Percentiles rank a stretch among this genome's conserved stretches.
These are phyloP conservation scores for Candida broadrunensis DNA, from an alignment of 805 yeast species.

Conservation along the genomic window DNA sequence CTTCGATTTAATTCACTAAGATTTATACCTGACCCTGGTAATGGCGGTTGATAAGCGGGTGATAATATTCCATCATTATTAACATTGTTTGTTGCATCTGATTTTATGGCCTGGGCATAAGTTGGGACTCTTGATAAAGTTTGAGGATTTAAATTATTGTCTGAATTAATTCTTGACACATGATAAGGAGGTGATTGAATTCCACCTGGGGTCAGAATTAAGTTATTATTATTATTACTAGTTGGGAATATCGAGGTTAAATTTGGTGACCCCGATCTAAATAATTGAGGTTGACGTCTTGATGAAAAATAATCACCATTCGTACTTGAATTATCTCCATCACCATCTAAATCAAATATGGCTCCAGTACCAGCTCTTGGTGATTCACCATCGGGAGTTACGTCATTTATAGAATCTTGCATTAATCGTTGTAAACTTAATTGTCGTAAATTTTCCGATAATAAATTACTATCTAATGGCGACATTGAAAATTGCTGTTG, in stretches of 20 bases:
- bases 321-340: slow-evolving; percentile 6
- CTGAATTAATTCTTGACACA: slow-evolving; percentile 59
- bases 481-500: slow-evolving; percentile 31
- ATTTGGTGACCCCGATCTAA: slow-evolving; percentile 3
- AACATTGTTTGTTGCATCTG: slow-evolving; percentile 44
- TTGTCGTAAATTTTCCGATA: slow-evolving; percentile 51
- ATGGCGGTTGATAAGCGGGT: slow-evolving; percentile 66
- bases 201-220: slow-evolving; percentile 34
- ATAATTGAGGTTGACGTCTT: slow-evolving; percentile 7
- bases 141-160: slow-evolving; percentile 9
- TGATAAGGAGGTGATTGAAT: slow-evolving; percentile 51
- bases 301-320: slow-evolving; percentile 32
- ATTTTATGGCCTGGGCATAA: slow-evolving; percentile 71
- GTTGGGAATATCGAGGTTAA: slow-evolving; percentile 2
- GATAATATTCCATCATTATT: slow-evolving; percentile 36
- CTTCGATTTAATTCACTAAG: slow-evolving; percentile 26
- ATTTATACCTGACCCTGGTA: slow-evolving; percentile 38
- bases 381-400: slow-evolving; percentile 10
- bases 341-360: slow-evolving; percentile 33
- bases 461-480: slow-evolving; percentile 35
- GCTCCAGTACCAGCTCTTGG: slow-evolving; percentile 33
- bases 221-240: background rate
- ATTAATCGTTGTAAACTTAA: slow-evolving; percentile 49
- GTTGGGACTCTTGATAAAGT: slow-evolving; percentile 74
- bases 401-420: slow-evolving; percentile 24